These are phyloP conservation scores for Ulmus americana DNA, from an alignment of 331 rosid genomes.

Conservation along the genomic window DNA sequence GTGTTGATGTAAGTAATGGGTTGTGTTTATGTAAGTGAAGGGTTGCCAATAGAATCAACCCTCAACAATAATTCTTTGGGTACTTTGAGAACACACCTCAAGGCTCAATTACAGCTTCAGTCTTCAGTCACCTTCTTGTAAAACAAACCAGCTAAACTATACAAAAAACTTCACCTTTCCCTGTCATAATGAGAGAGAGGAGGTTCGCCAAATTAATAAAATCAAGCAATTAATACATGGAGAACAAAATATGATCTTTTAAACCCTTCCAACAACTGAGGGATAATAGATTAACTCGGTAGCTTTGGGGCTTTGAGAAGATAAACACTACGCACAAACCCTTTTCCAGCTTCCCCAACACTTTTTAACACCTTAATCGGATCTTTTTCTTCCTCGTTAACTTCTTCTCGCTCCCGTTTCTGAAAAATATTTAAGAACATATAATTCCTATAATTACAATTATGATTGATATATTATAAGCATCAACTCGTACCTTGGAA, in stretches of 20 bases:
- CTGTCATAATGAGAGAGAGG: not conserved
- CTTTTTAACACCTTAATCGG: constrained; percentile 53
- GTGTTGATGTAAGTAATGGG: too few relatives aligned
- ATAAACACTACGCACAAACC: constrained; percentile 64
- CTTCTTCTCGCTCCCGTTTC: constrained; percentile 72
- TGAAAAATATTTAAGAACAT: constrained; percentile 23
- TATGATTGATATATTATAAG: not conserved
- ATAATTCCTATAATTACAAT: not conserved
- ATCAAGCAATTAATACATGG: not conserved
- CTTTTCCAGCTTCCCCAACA: constrained; percentile 78
- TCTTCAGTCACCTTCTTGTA: too few relatives aligned
- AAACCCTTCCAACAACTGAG: not conserved
- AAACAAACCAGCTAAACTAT: too few relatives aligned
- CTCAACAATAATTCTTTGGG: too few relatives aligned
- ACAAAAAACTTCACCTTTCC: too few relatives aligned
- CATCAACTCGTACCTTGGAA: constrained; percentile 49
- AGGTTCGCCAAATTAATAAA: not conserved
- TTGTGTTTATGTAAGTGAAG: too few relatives aligned
- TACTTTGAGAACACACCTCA: too few relatives aligned
- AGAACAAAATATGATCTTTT: not conserved
- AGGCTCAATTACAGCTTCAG: too few relatives aligned
- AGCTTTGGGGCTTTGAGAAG: constrained; percentile 62
- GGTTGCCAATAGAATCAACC: too few relatives aligned
- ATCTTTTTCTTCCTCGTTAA: constrained; percentile 37
- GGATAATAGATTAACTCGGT: not conserved